These are phyloP conservation scores for Ananas comosus DNA, from an alignment of 176 grass and related monocot species.

Conservation along the genomic window DNA sequence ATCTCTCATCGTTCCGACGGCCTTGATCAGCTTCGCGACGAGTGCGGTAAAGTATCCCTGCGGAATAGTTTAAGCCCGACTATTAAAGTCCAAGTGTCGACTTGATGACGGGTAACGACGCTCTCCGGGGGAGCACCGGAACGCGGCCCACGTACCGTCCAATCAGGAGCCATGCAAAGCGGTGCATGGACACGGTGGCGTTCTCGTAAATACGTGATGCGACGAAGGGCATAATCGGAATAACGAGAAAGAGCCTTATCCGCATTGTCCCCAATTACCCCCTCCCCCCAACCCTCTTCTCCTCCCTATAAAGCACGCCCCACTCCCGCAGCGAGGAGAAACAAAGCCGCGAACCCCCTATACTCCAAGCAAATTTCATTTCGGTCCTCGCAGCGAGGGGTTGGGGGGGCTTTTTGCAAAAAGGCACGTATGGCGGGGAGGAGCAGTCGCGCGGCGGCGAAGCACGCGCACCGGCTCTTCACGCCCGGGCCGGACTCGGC, in stretches of 20 bases:
- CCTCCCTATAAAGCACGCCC: conserved; percentile 39
- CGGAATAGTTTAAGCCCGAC: not conserved
- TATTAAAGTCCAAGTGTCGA: not conserved
- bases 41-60: not conserved
- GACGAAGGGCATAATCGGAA: conserved; percentile 25
- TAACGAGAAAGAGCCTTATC: conserved; percentile 34
- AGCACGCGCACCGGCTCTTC: conserved; percentile 66
- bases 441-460: conserved; percentile 36
- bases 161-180: not conserved
- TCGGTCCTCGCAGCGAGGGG: not conserved
- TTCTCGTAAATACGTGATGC: not conserved
- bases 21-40: too few species aligned
- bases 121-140: not conserved
- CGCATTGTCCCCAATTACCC: not conserved
- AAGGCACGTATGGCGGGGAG: conserved; percentile 27
- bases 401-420: not conserved
- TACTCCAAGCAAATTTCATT: not conserved
- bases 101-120: not conserved
- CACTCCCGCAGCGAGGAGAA: not conserved
- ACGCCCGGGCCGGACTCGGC: conserved; percentile 28
- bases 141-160: not conserved
- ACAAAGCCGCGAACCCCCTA: not conserved
- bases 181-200: not conserved
- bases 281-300: not conserved
- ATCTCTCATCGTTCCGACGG: too few species aligned